Evolutionary conservation across 768 basidiomycete species (phyloP).

Genomic region (Dioszegia crocea): DNA sequence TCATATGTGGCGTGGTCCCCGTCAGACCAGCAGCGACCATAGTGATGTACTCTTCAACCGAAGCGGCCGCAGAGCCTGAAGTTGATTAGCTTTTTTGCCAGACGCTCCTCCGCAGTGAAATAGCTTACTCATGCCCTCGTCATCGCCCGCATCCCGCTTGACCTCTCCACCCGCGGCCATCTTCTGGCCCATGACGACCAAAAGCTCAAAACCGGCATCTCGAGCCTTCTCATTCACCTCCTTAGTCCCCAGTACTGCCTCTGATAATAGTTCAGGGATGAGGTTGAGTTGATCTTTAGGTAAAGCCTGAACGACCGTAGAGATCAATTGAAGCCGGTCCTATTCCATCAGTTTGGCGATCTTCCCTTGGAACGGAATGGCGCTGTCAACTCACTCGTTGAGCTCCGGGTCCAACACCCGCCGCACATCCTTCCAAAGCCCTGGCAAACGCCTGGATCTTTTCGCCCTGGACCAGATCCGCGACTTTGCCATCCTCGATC

Average conservation of each 20-base stretch:
- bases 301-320: slow-evolving; percentile 64
- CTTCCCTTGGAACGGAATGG: not conserved
- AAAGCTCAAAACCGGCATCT: slow-evolving; percentile 78
- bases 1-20: slow-evolving; percentile 93
- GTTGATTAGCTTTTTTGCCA: not conserved
- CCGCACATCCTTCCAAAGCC: slow-evolving; percentile 62
- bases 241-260: slow-evolving; percentile 91
- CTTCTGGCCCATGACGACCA: slow-evolving; percentile 86
- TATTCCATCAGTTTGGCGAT: slow-evolving; percentile 38
- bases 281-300: slow-evolving; percentile 71
- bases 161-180: slow-evolving; percentile 84
- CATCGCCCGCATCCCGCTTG: slow-evolving; percentile 57
- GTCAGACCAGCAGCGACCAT: slow-evolving; percentile 95
- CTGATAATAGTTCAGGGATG: slow-evolving; percentile 83
- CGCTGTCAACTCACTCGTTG: slow-evolving; percentile 79
- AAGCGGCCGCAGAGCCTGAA: slow-evolving; percentile 53
- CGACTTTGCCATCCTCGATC: slow-evolving; percentile 61
- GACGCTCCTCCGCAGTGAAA: too few species aligned
- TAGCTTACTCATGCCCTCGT: slow-evolving; percentile 49
- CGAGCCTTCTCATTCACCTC: slow-evolving; percentile 92
- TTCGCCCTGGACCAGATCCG: slow-evolving; percentile 31
- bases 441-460: slow-evolving; percentile 61
- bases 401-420: slow-evolving; percentile 71
- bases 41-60: slow-evolving; percentile 84
- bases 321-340: slow-evolving; percentile 78